Evolutionary conservation across 306 rosid genomes (phyloP), one percentile per base, ranked within the genome.

Genomic region (Amphicarpaea edgeworthii): DNA sequence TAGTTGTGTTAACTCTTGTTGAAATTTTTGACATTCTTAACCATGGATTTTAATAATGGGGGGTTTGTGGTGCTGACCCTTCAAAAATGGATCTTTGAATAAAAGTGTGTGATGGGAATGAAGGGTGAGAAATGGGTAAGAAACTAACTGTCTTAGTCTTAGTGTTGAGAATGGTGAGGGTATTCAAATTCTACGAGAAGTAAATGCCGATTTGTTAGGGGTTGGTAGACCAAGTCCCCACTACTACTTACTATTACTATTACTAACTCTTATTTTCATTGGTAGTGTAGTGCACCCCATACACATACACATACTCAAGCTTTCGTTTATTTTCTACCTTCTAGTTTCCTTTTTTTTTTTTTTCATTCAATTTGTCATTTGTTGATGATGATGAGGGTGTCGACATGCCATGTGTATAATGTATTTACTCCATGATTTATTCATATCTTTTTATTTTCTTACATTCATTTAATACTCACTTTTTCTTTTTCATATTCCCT

Each of bases 1-100:
- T n/a, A 30, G 7, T 30, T 34, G 40, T 34, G 40, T 9, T 34
- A 34, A 34, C 37, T 34, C 8, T 59, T 30, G 30, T n/a, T n/a
- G n/a, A n/a, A n/a, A 7, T n/a, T 60, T 28, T 60, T 6, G n/a
- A 6, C 12, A 15, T 30, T 7, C 3, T 60, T 15, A 24, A 26
- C 4, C 2, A 43, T 28, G 3, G 0, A 15, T 37, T 37, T 20
- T 26, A 3, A 10, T 15, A 17, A 26, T 32, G 32, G 54, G 32
- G 54, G 26, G 21, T 2, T 26, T 43, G 58, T 38, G 66, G 67
- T 32, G 47, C 1, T 12, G 67, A 55, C 84, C 90, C 96, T 80
- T 81, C 26, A 84, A 89, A 37, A 78, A 59, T 85, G 98, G 96
- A 90, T 93, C 95, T 85, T 79, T 60, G 80, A 76, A 76, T 83